Base-by-base conservation (phyloP, 768 basidiomycete genomes). In the Boletus pseudopeckii region DNA sequence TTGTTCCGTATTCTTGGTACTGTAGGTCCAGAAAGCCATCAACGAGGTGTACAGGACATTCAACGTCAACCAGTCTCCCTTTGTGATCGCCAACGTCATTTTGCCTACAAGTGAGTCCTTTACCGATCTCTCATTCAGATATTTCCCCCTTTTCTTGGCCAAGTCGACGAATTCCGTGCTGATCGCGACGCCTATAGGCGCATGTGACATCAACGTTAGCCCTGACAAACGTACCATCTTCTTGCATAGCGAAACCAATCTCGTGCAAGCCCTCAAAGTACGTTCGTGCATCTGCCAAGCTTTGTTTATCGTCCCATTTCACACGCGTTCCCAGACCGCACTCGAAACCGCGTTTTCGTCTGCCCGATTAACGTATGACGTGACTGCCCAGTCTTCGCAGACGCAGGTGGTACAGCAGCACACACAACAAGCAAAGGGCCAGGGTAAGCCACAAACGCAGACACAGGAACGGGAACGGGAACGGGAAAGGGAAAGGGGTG, bases 141-240 rank as follows among this genome's bases (percentile, higher is more conserved):
- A 34, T 4, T 2, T 3, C 7, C 36, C 8, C 18, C 3, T 1
- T 28, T 18, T 44, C n/a, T 5, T 14, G 18, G 7, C 20, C 22
- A 15, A 24, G 11, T 42, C 7, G 15, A 45, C n/a, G 28, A 28
- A 33, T 41, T 39, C 46, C 33, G 13, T 49, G 7, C 37, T 59
- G 42, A 53, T 36, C 24, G 32, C 5, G 13, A 30, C n/a, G 28
- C 39, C 14, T 17, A 22, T 57, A 94, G 92, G 85, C 52, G 75
- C 82, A 0, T 90, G 84, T 62, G 97, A 99, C 65, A 84, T 99
- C 64, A 99, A 99, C 56, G 90, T 98, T 54, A 91, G 86, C 56
- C 96, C 97, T 0, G 97, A 98, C 74, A 99, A 98, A 65, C 80
- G 96, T n/a, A 95, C 92, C 0, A 88, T 98, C 36, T 85, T 97